Conservation (phyloP, 2,329 filamentous ascomycete genomes). For the Pseudocercospora crystallina region DNA sequence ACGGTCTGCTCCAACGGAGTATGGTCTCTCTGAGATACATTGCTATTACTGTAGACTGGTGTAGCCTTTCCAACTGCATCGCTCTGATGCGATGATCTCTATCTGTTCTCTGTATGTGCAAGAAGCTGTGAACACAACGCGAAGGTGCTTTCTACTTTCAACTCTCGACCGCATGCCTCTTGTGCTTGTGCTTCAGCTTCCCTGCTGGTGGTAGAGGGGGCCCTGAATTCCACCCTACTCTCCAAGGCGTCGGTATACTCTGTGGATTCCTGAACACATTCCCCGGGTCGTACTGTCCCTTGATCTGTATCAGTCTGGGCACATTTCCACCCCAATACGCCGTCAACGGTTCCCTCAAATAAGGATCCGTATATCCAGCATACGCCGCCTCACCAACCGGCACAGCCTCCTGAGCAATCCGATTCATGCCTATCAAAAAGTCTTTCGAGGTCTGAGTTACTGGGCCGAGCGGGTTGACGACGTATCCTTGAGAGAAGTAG, state of each 20-base stretch:
- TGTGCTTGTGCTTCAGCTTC: not conserved
- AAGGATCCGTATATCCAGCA: conserved; percentile 28
- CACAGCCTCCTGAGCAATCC: conserved; percentile 8
- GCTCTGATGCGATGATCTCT: no score
- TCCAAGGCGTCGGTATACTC: conserved; percentile 14
- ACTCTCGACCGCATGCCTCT: not conserved
- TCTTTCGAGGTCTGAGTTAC: conserved; percentile 10
- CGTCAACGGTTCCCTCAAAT: conserved; percentile 32
- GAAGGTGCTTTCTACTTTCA: no score
- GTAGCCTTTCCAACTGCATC: no score
- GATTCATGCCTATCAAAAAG: conserved; percentile 19
- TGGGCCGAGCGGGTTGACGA: conserved; percentile 9
- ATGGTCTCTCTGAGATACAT: no score
- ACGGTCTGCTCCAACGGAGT: no score
- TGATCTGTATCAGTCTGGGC: conserved; percentile 30
- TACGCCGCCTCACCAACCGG: conserved; percentile 22
- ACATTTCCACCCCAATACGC: conserved; percentile 35
- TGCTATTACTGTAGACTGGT: no score
- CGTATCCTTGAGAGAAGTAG: conserved; percentile 22
- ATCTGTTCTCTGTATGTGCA: no score
- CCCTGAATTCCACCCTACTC: not conserved
- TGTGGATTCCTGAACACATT: conserved; percentile 29
- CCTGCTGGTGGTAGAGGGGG: not conserved
- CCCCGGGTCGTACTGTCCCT: conserved; percentile 34
- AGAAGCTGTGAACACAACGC: no score